Evolutionary conservation across 768 basidiomycete genomes (phyloP).

Genomic region (Polyporus arcularius): DNA sequence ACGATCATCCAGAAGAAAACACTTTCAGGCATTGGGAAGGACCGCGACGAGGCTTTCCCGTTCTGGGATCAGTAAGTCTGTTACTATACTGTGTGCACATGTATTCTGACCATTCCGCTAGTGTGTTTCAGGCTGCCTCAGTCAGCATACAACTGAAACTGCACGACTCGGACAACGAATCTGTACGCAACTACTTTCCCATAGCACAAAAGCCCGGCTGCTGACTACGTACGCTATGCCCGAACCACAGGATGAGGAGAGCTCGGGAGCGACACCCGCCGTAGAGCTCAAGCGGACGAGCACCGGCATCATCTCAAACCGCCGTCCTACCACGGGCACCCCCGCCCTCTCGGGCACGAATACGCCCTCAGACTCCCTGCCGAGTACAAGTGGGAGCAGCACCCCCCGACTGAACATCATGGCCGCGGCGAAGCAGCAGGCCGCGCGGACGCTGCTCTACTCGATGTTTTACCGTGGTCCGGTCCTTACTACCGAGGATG

Average conservation of each 20-base stretch:
- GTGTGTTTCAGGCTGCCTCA: constrained; percentile 81
- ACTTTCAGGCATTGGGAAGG: constrained; percentile 85
- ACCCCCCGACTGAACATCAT: constrained; percentile 52
- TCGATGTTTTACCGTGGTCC: constrained; percentile 81
- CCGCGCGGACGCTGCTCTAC: constrained; percentile 76
- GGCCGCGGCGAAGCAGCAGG: constrained; percentile 71
- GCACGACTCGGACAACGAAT: constrained; percentile 43
- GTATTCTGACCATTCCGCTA: constrained; percentile 27
- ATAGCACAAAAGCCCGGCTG: too few species aligned
- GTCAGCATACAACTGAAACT: constrained; percentile 78
- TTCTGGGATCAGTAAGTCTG: constrained; percentile 97
- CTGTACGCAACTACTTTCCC: constrained; percentile 9
- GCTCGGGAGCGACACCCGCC: constrained; percentile 5
- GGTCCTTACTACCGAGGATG: constrained; percentile 52
- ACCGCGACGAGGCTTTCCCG: constrained; percentile 92
- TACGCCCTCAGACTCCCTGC: constrained; percentile 46
- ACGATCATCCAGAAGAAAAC: constrained; percentile 83
- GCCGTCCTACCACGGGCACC: constrained; percentile 55
- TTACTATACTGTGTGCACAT: neutral
- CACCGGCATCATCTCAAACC: constrained; percentile 77
- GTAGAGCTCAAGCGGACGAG: constrained; percentile 54
- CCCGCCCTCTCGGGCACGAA: constrained; percentile 41
- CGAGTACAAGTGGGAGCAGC: constrained; percentile 21
- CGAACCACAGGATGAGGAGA: constrained; percentile 18
- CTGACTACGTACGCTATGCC: too few species aligned